Evolutionary conservation across 1,139 yeast species (phyloP).

Genomic region (Kluyveromyces marxianus): DNA sequence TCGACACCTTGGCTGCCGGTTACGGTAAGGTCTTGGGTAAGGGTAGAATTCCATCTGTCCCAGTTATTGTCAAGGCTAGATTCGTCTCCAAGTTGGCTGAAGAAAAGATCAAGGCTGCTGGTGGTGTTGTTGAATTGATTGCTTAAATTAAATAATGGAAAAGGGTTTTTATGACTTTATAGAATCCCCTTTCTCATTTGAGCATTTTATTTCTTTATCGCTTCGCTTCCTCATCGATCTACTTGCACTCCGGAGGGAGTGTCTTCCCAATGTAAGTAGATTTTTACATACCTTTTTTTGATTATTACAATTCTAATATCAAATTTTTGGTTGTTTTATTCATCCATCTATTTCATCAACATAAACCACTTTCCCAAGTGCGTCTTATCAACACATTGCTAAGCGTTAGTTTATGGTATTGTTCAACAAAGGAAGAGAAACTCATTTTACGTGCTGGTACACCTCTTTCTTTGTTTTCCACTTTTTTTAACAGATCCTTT

Average conservation of each 20-base stretch:
- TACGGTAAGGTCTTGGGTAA: constrained; percentile 99
- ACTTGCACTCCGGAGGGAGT: neutral
- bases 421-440: too few species aligned
- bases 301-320: constrained; percentile 2
- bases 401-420: too few species aligned
- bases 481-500: too few species aligned
- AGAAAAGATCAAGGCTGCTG: constrained; percentile 99
- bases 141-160: constrained; percentile 51
- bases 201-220: neutral
- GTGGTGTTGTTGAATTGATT: constrained; percentile 99
- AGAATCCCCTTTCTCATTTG: neutral
- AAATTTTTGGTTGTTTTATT: constrained; percentile 3
- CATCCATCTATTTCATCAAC: neutral
- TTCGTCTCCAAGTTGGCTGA: constrained; percentile 98
- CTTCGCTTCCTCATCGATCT: too few species aligned
- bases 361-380: too few species aligned
- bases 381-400: too few species aligned
- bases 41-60: constrained; percentile 97
- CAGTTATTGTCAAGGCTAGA: constrained; percentile 99
- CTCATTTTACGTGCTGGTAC: too few species aligned
- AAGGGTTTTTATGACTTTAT: neutral
- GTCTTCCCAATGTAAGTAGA: neutral
- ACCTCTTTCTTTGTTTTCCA: too few species aligned
- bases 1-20: constrained; percentile 98
- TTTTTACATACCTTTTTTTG: constrained; percentile 1